These are phyloP conservation scores for Fusarium austroafricanum DNA, from an alignment of 2,329 filamentous ascomycete species.

Conservation along the genomic window DNA sequence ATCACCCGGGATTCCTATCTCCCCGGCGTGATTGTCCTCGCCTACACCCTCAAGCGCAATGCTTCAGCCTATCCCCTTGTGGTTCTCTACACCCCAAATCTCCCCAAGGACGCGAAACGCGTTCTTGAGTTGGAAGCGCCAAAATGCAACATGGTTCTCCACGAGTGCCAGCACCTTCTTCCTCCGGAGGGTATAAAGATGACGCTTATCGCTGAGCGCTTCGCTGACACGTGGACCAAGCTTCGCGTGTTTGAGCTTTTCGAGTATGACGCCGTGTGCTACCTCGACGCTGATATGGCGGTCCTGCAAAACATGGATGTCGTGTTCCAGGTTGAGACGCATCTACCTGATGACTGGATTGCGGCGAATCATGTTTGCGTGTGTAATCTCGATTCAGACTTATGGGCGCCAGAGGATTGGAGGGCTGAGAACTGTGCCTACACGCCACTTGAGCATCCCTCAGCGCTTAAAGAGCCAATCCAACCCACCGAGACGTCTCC, in stretches of 20 bases:
- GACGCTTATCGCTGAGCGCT: conserved; percentile 38
- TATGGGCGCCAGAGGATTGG: conserved; percentile 40
- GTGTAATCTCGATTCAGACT: conserved; percentile 37
- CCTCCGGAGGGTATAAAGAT: conserved; percentile 28
- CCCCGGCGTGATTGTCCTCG: conserved; percentile 37
- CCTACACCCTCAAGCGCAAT: conserved; percentile 33
- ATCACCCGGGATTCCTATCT: conserved; percentile 40
- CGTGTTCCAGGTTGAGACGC: conserved; percentile 20
- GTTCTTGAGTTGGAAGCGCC: conserved; percentile 30
- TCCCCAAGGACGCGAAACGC: conserved; percentile 6
- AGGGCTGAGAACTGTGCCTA: conserved; percentile 37
- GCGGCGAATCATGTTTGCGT: conserved; percentile 41
- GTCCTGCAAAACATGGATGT: conserved; percentile 37
- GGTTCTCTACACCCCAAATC: conserved; percentile 33
- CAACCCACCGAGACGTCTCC: conserved; percentile 20
- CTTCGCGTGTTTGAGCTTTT: conserved; percentile 36
- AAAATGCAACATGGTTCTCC: conserved; percentile 28
- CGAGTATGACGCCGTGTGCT: conserved; percentile 38
- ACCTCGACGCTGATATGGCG: conserved; percentile 41
- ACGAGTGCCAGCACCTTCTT: conserved; percentile 28
- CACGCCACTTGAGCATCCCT: conserved; percentile 31
- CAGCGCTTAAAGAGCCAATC: conserved; percentile 12
- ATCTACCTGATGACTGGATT: conserved; percentile 36
- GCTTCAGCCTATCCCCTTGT: conserved; percentile 29
- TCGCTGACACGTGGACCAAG: conserved; percentile 39